phyloP scores from a whole-genome alignment of 352 stramenopile species.

The Pythium angustatum region DNA sequence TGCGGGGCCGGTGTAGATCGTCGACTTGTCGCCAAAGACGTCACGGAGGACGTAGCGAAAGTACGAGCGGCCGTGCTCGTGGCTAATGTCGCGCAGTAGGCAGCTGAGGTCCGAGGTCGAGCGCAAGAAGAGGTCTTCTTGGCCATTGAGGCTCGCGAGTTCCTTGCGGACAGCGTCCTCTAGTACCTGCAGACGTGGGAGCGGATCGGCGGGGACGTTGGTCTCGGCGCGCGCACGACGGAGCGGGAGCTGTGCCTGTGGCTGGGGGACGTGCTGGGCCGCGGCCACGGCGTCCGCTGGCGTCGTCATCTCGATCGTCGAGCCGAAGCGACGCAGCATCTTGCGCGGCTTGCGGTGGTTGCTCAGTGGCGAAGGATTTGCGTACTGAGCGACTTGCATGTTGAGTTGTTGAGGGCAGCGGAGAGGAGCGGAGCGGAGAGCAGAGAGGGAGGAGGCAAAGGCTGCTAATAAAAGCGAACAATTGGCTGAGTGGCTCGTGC shows the following conservation, averaged over 20 bases:
- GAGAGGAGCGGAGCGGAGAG: no score
- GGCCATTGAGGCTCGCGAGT: slow-evolving; percentile 51
- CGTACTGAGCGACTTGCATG: slow-evolving; percentile 29
- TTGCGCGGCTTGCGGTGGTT: slow-evolving; percentile 17
- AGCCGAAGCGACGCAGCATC: slow-evolving; percentile 17
- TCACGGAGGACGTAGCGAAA: slow-evolving; percentile 80
- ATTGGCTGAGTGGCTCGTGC: slow-evolving; percentile 2
- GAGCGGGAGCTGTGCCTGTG: slow-evolving; percentile 23
- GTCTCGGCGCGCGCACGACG: slow-evolving; percentile 43
- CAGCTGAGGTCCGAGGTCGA: slow-evolving; percentile 69
- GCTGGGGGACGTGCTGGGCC: not conserved
- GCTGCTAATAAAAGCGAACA: slow-evolving; percentile 16
- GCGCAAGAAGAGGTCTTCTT: slow-evolving; percentile 80
- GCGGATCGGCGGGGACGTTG: not conserved
- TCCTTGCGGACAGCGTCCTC: slow-evolving; percentile 71
- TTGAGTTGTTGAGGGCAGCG: no score
- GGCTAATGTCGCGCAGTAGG: slow-evolving; percentile 71
- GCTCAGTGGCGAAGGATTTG: slow-evolving; percentile 22
- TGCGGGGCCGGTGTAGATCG: slow-evolving; percentile 43
- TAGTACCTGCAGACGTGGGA: slow-evolving; percentile 67
- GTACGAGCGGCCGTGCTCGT: slow-evolving; percentile 70
- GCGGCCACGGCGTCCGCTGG: slow-evolving; percentile 8
- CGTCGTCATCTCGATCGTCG: slow-evolving; percentile 2
- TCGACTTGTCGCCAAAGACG: slow-evolving; percentile 68
- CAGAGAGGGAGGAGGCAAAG: not conserved